These are phyloP conservation scores for Kernera saxatilis DNA, from an alignment of 345 rosid genomes.

Conservation along the genomic window DNA sequence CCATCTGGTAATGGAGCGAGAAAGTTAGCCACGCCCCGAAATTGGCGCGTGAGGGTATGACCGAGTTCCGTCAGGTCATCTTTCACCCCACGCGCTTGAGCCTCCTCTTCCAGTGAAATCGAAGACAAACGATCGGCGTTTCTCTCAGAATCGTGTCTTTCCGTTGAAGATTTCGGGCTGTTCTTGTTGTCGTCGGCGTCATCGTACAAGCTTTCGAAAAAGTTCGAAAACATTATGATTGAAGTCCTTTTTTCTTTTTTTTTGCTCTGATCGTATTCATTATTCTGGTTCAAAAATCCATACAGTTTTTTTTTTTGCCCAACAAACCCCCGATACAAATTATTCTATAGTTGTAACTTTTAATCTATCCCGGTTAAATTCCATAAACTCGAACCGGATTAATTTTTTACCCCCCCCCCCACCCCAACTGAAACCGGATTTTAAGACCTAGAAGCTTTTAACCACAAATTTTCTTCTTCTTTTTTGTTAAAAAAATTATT, in stretches of 20 bases:
- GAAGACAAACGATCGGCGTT: conserved; percentile 4
- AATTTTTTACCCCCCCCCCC: too few species aligned
- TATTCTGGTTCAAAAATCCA: conserved; percentile 10
- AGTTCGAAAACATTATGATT: conserved; percentile 33
- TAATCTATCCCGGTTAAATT: background rate
- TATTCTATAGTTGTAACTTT: background rate
- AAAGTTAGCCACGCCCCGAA: conserved; percentile 93
- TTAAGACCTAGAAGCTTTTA: background rate
- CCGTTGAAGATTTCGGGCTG: background rate
- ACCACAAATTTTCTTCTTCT: background rate
- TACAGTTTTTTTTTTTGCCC: background rate
- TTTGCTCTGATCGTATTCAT: background rate
- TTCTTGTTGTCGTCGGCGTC: conserved; percentile 9
- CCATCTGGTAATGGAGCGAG: conserved; percentile 70
- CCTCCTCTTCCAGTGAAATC: conserved; percentile 26
- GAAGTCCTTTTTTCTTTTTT: background rate
- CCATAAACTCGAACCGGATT: background rate
- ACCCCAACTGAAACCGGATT: background rate
- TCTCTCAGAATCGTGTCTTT: background rate
- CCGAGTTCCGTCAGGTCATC: conserved; percentile 82
- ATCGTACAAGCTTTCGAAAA: conserved; percentile 32
- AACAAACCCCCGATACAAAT: conserved; percentile 13
- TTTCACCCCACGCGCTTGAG: conserved; percentile 59
- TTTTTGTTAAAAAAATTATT: too few species aligned
- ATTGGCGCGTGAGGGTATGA: conserved; percentile 64